Base-by-base conservation (phyloP, 1,284 basidiomycete genomes). In the Athelia sp. region DNA sequence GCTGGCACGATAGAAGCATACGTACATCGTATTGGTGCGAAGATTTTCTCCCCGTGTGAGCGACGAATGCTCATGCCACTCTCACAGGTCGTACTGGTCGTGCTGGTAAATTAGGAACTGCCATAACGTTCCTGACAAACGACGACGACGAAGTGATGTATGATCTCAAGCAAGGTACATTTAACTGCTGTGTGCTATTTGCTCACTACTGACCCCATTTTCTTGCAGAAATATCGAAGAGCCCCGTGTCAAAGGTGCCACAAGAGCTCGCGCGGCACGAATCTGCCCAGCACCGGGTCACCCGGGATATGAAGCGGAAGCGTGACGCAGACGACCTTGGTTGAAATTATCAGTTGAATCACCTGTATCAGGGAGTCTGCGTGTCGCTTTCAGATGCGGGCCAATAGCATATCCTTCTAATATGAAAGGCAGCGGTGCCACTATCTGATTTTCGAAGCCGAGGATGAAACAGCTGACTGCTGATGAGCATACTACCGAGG, bases 101-200 rank as follows among this genome's bases (percentile, higher is more conserved):
- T 72, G 96, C 97, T 14, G 96, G 96, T 45, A 99, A 98, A 70
- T 79, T 84, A 62, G 96, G 96, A 50, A 81, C 82, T 0, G 83
- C 97, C 11, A 93, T 98, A 63, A 98, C 97, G 18, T 98, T 99
- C 79, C 73, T 99, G 53, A 90, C 89, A 43, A 94, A 96, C 62
- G 87, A 93, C 58, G 96, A 99, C 64, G 91, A 94, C 50, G 96
- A 99, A 73, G 90, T 98, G 65, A 93, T 98, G 92, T 95, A 93
- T 73, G 90, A 93, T 66, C 79, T 94, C 58, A 93, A 86, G 71
- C 86, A 92, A 79, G 87, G 87, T 83, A 66, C 58, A 75, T 38
- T 51, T 47, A 26, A 26, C 38, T 42, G 43, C 52, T 46, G 46
- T 47, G 43, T 43, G 45, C 50, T 46, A 49, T 44, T 43, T 17